Evolutionary conservation across 305 asterid species (phyloP), one percentile per base, ranked within the genome.

Genomic region (Withania somnifera): DNA sequence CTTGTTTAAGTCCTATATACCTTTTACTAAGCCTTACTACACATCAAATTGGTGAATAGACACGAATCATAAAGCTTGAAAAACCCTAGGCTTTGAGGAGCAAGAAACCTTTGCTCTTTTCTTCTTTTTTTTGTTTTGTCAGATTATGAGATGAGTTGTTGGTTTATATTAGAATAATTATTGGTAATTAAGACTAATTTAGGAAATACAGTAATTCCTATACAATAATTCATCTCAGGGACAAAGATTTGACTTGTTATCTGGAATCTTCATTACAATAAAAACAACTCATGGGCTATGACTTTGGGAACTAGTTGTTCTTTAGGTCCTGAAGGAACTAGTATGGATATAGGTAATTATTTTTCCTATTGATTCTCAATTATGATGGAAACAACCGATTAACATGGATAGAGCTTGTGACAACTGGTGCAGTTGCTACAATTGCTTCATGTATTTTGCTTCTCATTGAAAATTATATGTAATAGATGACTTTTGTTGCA

Each of bases 361-460:
- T 93, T 98, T 87, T 98, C 98, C 83, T 83, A 91, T 84, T 98
- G 97, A 82, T 90, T 93, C 90, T 93, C 99, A 2, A 89, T 91
- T 84, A 96, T 90, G 86, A 96, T 94, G 98, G 99, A 96, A 96
- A 91, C 90, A 96, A 96, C 77, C 91, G 93, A 85, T 98, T 94
- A 90, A 87, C 98, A 86, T 88, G 89, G 87, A 93, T 96, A 83
- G 99, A 98, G 82, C 98, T 96, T 81, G 92, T 94, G 79, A 98
- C 99, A 71, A 97, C 99, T 77, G 99, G 99, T 58, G 99, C 99
- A 22, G 99, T 98, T 82, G 97, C 99, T 87, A 98, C 98, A 84
- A 96, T 96, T 81, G 92, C 99, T 80, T 93, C 99, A 87, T 98
- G 99, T 96, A 83, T 84, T 85, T 22, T 57, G 32, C 34, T 57